phyloP scores from a whole-genome alignment of 805 yeast genomes.

The Jamesozyma lodderae region DNA sequence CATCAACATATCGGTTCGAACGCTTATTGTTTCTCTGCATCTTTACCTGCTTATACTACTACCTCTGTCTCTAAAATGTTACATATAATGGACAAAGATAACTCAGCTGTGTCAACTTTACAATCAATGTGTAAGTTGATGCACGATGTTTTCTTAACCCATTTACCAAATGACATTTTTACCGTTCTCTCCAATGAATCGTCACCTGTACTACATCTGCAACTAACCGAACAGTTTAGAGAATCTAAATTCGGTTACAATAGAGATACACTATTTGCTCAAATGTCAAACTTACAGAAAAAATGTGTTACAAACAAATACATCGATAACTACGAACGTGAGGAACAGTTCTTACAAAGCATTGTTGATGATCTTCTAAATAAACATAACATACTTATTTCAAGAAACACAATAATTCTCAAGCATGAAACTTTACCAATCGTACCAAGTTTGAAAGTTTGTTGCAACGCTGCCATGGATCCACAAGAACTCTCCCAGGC shows the following conservation, averaged over 20 bases:
- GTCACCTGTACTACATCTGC: conserved; percentile 65
- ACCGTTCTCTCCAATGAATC: conserved; percentile 45
- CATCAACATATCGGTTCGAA: conserved; percentile 87
- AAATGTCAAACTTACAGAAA: conserved; percentile 22
- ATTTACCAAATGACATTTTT: conserved; percentile 32
- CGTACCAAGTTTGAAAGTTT: conserved; percentile 50
- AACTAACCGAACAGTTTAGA: conserved; percentile 37
- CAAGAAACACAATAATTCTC: conserved; percentile 53
- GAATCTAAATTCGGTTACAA: conserved; percentile 26
- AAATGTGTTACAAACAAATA: conserved; percentile 28
- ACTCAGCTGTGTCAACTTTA: conserved; percentile 29
- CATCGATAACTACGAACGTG: conserved; percentile 35
- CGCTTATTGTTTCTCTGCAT: conserved; percentile 90
- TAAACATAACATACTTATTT: conserved; percentile 48
- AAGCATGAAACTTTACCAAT: conserved; percentile 69
- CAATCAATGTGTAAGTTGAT: conserved; percentile 35
- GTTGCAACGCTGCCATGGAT: conserved; percentile 39
- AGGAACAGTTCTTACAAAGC: conserved; percentile 53
- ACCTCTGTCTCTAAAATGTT: conserved; percentile 50
- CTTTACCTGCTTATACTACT: conserved; percentile 88
- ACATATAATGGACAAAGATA: conserved; percentile 37
- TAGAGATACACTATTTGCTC: conserved; percentile 21
- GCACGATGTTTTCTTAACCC: conserved; percentile 34
- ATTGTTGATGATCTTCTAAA: conserved; percentile 50
- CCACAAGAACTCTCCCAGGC: conserved; percentile 38